Base-by-base conservation (phyloP, 768 basidiomycete species). In the Pleurotus platypus region DNA sequence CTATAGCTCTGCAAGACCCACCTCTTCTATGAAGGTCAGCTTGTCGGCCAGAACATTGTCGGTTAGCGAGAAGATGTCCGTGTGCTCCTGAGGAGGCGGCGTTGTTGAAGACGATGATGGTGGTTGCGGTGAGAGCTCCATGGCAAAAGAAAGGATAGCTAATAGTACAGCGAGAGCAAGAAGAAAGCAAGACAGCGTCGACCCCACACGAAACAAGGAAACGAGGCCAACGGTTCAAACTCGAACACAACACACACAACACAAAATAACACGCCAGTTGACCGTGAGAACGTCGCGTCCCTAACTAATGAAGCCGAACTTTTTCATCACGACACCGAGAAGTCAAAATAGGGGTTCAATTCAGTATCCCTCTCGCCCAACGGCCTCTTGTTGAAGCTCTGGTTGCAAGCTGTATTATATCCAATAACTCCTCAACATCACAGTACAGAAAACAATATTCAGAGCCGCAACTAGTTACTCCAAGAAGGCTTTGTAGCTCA, bases 11-110 rank as follows among this genome's bases (percentile, higher is more conserved):
- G 30, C 30, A 9, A 35, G 30, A 65, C 75, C 16, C 61, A 85
- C 89, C 78, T 90, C 89, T 72, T 88, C 79, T 53, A 90, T 78
- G 67, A 92, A 92, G 57, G 85, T 81, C 45, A 91, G 78, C 46
- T 81, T 81, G 64, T 89, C 82, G 22, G 85, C 83, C 39, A 92
- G 76, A 57, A 78, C 82, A 58, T 86, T 79, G 73, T 92, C 90
- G 4, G 87, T 83, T 58, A 92, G 77, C 0, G 86, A 86, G 75
- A 87, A 90, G 20, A 90, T 82, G 71, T 90, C 86, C 4, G 77
- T 79, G 42, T 74, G 68, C 55, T 74, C 73, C 58, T 71, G 59
- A 50, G 68, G 57, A 70, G 15, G 69, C 63, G 26, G 70, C 66
- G 57, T 70, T 69, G 27, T 68, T 58, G 57, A 69, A 51, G 63